These are phyloP conservation scores for Chytriomyces hyalinus DNA, from an alignment of 192 early-diverging fungal species.

Conservation along the genomic window DNA sequence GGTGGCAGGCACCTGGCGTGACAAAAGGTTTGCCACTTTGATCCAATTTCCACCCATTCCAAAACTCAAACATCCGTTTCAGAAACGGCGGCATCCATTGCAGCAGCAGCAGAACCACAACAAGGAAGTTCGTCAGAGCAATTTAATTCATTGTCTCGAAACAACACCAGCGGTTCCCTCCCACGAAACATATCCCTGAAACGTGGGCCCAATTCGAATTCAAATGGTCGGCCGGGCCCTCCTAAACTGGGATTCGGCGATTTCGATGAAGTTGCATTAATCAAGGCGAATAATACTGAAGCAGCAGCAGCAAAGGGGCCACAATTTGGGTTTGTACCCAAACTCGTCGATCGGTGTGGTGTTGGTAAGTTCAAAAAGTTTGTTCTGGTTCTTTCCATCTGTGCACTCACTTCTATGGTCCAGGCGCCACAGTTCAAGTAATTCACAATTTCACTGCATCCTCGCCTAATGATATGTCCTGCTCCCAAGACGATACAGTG, in stretches of 20 bases:
- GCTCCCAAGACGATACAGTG: conserved; percentile 25
- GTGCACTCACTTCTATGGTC: background rate
- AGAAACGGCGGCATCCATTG: conserved; percentile 1
- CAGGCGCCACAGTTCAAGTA: conserved; percentile 22
- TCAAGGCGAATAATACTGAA: conserved; percentile 18
- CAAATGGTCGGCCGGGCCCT: background rate
- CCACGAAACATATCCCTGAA: background rate
- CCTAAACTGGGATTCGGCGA: conserved; percentile 13
- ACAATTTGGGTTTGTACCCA: conserved; percentile 19
- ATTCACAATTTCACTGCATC: conserved; percentile 22
- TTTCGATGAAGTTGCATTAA: conserved; percentile 29
- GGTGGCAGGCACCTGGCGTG: conserved; percentile 36
- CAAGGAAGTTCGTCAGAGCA: background rate
- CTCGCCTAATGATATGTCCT: conserved; percentile 12
- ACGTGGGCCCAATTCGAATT: background rate
- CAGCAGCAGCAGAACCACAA: conserved; percentile 3
- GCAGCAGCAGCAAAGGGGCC: background rate
- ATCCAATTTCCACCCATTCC: background rate
- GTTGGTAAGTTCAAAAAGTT: conserved; percentile 10
- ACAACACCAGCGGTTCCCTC: conserved; percentile 4
- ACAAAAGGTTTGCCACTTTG: conserved; percentile 3
- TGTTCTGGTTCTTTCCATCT: conserved; percentile 2
- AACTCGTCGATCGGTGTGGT: conserved; percentile 25
- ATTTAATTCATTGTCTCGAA: conserved; percentile 15
- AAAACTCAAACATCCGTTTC: background rate